phyloP scores from a whole-genome alignment of 1,284 basidiomycete genomes.

The Tilletia walkeri region DNA sequence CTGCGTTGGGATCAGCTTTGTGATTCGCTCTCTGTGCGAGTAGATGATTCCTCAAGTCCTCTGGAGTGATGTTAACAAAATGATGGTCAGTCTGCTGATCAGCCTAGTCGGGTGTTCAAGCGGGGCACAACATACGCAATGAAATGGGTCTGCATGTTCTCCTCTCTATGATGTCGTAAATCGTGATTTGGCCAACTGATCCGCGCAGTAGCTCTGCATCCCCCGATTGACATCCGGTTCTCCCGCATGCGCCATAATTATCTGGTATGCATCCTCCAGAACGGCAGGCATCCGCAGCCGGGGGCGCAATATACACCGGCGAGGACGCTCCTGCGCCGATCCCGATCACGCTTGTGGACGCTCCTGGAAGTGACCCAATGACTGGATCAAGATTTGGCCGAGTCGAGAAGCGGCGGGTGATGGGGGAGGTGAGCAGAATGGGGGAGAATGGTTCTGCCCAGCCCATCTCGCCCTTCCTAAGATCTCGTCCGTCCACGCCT shows the following conservation, averaged over 20 bases:
- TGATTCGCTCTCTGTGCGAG: constrained; percentile 23
- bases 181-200: constrained; percentile 21
- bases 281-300: background rate
- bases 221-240: background rate
- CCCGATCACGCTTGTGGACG: background rate
- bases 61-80: constrained; percentile 27
- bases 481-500: constrained; percentile 18
- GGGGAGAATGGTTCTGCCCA: constrained; percentile 19
- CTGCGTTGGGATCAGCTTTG: background rate
- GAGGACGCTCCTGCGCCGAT: background rate
- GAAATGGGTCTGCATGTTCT: constrained; percentile 42
- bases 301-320: background rate
- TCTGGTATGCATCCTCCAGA: background rate
- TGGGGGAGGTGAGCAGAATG: background rate
- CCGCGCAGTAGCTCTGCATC: background rate
- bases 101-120: background rate
- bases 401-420: constrained; percentile 4
- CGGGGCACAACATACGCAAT: constrained; percentile 19
- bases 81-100: background rate
- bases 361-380: background rate
- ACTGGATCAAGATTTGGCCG: background rate
- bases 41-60: constrained; percentile 27
- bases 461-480: constrained; percentile 19
- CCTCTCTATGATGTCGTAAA: constrained; percentile 40
- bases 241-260: background rate